These are phyloP conservation scores for Thelonectria rubi DNA, from an alignment of 2,329 filamentous ascomycete species.

Conservation along the genomic window DNA sequence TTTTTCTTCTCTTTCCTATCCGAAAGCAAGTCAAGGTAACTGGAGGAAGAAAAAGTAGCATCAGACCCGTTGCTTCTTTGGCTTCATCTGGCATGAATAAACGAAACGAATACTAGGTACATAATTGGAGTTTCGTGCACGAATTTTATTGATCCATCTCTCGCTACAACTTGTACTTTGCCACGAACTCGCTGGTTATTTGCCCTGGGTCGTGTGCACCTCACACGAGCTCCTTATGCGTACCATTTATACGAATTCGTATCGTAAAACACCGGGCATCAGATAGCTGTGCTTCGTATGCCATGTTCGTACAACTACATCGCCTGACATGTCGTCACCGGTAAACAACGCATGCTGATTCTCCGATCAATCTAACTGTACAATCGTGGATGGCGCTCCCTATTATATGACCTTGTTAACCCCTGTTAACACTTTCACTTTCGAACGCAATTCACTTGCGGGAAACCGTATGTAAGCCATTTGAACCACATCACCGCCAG, in stretches of 20 bases:
- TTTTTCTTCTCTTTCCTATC: not conserved
- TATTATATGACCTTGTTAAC: too few species aligned
- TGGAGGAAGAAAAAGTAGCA: not conserved
- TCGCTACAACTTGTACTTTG: not conserved
- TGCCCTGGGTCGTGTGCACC: not conserved
- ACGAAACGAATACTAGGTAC: too few species aligned
- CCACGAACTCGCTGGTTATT: not conserved
- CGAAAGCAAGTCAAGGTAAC: not conserved
- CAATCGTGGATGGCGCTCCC: not conserved
- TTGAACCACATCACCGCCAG: not conserved
- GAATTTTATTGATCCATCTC: not conserved
- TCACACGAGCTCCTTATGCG: not conserved
- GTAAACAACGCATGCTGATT: not conserved
- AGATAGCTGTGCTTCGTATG: not conserved
- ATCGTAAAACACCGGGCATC: not conserved
- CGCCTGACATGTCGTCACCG: not conserved
- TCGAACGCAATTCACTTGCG: too few species aligned
- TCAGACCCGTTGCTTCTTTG: too few species aligned
- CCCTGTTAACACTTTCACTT: too few species aligned
- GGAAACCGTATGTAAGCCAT: not conserved
- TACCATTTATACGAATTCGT: not conserved
- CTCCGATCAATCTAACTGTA: not conserved
- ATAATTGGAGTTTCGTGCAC: too few species aligned
- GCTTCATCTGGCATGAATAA: too few species aligned
- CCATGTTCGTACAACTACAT: not conserved